phyloP scores from a whole-genome alignment of 2,329 filamentous ascomycete genomes.

The Alternaria atra region DNA sequence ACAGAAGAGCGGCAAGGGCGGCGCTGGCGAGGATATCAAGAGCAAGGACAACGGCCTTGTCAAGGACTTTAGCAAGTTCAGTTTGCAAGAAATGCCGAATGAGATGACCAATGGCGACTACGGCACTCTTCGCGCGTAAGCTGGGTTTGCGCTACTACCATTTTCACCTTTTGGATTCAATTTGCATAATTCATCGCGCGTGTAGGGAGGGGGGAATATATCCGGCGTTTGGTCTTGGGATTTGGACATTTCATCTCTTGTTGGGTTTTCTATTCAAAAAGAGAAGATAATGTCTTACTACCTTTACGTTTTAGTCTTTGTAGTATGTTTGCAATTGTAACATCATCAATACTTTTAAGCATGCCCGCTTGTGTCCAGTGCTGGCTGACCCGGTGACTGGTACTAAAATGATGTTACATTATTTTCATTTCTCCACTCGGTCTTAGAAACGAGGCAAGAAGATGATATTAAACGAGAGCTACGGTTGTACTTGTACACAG shows the following conservation, averaged over 20 bases:
- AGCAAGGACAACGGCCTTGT: slow-evolving; percentile 30
- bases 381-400: not conserved
- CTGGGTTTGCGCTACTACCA: not conserved
- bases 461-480: no score
- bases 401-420: no score
- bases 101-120: slow-evolving; percentile 40
- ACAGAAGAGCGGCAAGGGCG: slow-evolving; percentile 1
- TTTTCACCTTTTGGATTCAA: slow-evolving; percentile 10
- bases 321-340: not conserved
- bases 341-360: not conserved
- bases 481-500: no score
- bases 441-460: no score
- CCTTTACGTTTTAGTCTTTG: not conserved
- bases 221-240: not conserved
- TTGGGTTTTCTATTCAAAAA: slow-evolving; percentile 2
- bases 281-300: slow-evolving; percentile 3
- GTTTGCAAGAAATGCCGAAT: slow-evolving; percentile 41
- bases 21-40: slow-evolving; percentile 1
- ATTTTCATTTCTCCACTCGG: no score
- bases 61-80: slow-evolving; percentile 39
- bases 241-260: not conserved
- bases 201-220: not conserved
- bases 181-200: slow-evolving; percentile 7
- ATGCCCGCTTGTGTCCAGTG: not conserved
- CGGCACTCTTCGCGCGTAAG: slow-evolving; percentile 33